These are phyloP conservation scores for Citrullus mucosospermus DNA, from an alignment of 306 rosid species.

Conservation along the genomic window DNA sequence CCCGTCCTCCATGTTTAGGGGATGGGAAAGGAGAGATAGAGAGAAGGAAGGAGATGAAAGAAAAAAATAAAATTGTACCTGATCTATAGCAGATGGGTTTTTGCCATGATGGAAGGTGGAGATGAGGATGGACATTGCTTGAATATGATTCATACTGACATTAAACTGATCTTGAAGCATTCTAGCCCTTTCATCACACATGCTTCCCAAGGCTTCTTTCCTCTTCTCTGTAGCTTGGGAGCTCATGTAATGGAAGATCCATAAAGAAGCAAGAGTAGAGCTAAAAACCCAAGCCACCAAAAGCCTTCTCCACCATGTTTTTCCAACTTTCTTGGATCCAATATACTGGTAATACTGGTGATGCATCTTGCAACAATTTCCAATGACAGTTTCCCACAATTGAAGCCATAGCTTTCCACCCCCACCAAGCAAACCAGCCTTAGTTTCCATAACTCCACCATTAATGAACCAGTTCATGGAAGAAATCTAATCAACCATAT, in stretches of 20 bases:
- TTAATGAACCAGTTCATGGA: constrained; percentile 56
- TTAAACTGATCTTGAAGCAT: constrained; percentile 97
- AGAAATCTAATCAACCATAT: constrained; percentile 29
- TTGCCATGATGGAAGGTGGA: constrained; percentile 85
- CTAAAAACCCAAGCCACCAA: constrained; percentile 52
- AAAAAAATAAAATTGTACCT: constrained; percentile 27
- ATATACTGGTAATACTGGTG: constrained; percentile 39
- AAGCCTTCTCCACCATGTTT: constrained; percentile 45
- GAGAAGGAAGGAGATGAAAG: background rate
- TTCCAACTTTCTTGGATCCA: constrained; percentile 38
- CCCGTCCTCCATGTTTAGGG: background rate
- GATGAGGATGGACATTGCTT: constrained; percentile 92
- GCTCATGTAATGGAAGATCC: constrained; percentile 51
- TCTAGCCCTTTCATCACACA: constrained; percentile 97
- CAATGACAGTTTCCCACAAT: constrained; percentile 56
- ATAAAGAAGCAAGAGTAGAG: constrained; percentile 41
- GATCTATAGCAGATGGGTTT: constrained; percentile 76
- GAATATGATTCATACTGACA: constrained; percentile 94
- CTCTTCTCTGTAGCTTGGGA: constrained; percentile 68
- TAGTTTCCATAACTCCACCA: constrained; percentile 44
- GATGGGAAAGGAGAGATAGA: background rate
- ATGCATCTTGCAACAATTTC: constrained; percentile 26
- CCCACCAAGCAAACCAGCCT: constrained; percentile 46
- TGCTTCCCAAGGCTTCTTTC: constrained; percentile 68
- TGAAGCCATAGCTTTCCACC: constrained; percentile 46